A percentile compares a stretch with the other conserved stretches of the same genome.
phyloP scores from a whole-genome alignment of 495 filamentous ascomycete species.

The Talaromyces wortmannii region DNA sequence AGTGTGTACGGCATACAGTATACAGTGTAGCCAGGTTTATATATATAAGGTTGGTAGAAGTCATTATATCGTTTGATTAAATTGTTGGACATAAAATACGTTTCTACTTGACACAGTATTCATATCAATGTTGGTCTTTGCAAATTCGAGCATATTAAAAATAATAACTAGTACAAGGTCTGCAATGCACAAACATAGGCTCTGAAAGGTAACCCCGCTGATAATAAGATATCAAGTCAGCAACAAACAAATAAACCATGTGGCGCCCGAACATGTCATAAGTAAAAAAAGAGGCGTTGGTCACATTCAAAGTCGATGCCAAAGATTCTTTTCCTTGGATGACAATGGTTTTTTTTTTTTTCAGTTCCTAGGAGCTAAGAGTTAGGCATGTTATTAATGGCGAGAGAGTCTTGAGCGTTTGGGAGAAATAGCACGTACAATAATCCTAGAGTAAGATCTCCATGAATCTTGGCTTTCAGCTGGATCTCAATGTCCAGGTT shows the following conservation, averaged over 20 bases:
- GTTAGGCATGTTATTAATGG: slow-evolving; percentile 7
- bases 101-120: neutral
- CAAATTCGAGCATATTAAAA: no score
- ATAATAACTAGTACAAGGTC: no score
- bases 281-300: neutral
- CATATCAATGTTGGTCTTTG: neutral
- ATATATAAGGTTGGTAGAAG: no score
- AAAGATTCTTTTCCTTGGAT: neutral
- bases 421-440: slow-evolving; percentile 55
- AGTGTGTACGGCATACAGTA: no score
- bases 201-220: no score
- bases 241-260: neutral
- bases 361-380: slow-evolving; percentile 7
- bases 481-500: slow-evolving; percentile 88
- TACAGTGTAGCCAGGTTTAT: no score
- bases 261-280: neutral
- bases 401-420: neutral
- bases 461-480: slow-evolving; percentile 87
- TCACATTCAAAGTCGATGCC: neutral
- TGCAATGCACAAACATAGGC: no score
- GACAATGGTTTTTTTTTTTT: neutral
- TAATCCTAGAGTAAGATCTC: slow-evolving; percentile 78
- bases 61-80: neutral
- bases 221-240: neutral
- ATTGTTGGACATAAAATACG: neutral